Base-by-base conservation (phyloP, 2,329 filamentous ascomycete genomes). In the Cladosporium sp. region DNA sequence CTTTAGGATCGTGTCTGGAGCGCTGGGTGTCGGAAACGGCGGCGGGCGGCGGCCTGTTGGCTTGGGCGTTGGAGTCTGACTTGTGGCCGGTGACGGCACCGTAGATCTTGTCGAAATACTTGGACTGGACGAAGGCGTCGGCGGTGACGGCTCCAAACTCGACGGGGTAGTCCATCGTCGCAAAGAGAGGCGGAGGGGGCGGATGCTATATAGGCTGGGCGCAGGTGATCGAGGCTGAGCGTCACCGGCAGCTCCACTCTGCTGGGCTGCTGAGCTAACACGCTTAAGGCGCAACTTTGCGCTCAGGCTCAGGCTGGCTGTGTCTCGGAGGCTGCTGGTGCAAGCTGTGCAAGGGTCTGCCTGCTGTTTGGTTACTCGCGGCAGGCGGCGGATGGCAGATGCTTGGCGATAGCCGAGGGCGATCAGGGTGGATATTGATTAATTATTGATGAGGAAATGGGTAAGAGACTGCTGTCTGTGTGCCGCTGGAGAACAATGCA, bases 91-190 rank as follows among this genome's bases (percentile, higher is more conserved):
- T 55, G 51, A 64, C 51, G 51, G 52, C 24, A 55, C 59, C 64
- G 57, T 59, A 52, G 36, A 60, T n/a, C n/a, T 60, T 60, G 51
- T 65, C 64, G 64, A 65, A 65, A 12, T 65, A 60, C 38, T 65
- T 65, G 7, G 61, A 57, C 34, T 64, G 36, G 36, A 38, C 61
- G 51, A 64, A 64, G 24, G 51, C 51, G 49, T 64, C 36, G 24
- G 51, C 61, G 24, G 24, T 57, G 34, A 24, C 52, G 24, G 61
- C 61, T 30, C 28, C 51, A 26, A 64, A 47, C 38, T 64, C 61
- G 38, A 64, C 61, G 36, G 61, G 61, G 18, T 64, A 64, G 34
- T 64, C 61, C 61, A 64, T 63, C 15, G 60, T 12, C n/a, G n/a
- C n/a, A 24, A 6, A 24, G 51, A 18, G n/a, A 18, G 52, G 52